Conservation (phyloP, 352 stramenopile genomes). For the Blastocystis sp. region DNA sequence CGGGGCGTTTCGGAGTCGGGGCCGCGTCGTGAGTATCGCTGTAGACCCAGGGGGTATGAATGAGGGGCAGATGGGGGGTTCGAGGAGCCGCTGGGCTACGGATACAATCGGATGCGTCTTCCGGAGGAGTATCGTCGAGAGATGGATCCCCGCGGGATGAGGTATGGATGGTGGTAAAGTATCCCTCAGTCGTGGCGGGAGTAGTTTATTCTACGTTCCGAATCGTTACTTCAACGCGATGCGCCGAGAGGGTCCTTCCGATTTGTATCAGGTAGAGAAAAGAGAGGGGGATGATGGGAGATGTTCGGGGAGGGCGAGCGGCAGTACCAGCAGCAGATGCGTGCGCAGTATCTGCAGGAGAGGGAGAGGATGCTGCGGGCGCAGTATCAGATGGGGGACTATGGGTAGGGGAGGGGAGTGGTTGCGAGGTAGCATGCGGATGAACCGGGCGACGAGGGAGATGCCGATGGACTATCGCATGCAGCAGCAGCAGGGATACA, state of each 20-base stretch:
- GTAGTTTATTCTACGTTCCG: neutral
- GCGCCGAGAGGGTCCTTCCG: neutral
- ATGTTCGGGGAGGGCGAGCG: neutral
- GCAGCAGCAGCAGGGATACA: neutral
- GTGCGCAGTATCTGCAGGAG: neutral
- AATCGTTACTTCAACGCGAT: conserved; percentile 47
- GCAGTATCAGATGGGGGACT: neutral
- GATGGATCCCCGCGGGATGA: neutral
- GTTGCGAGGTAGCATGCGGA: neutral
- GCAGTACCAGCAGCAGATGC: neutral
- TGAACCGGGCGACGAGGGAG: neutral
- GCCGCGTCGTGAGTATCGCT: too few species aligned
- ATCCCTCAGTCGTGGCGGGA: neutral
- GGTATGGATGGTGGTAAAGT: neutral
- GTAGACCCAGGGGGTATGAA: too few species aligned
- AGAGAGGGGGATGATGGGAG: neutral
- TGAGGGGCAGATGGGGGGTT: too few species aligned
- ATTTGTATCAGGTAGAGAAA: conserved; percentile 6
- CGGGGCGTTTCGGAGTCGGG: neutral
- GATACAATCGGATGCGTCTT: neutral
- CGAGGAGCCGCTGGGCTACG: neutral
- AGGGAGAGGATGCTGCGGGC: neutral
- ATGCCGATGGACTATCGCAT: neutral
- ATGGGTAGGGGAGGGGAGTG: neutral
- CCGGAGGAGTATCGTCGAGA: neutral